These are phyloP conservation scores for Prunus armeniaca DNA, from an alignment of 306 rosid species.

Conservation along the genomic window DNA sequence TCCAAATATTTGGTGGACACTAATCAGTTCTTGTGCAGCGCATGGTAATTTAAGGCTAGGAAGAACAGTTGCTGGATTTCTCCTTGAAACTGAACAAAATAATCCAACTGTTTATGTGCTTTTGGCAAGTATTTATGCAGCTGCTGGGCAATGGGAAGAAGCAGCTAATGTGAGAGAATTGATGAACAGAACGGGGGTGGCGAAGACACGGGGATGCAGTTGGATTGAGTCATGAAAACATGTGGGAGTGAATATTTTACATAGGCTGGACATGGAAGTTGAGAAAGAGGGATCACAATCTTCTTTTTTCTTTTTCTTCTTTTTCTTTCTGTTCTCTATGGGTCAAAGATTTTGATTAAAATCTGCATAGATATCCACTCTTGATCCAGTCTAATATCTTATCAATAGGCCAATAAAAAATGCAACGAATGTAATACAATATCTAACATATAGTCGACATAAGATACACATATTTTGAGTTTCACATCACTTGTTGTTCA, in stretches of 20 bases:
- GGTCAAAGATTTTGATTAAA: too few relatives aligned
- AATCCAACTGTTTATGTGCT: slow-evolving; percentile 75
- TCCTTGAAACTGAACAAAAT: slow-evolving; percentile 54
- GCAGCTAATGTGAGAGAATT: slow-evolving; percentile 59
- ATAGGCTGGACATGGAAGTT: neutral
- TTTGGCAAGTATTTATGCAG: slow-evolving; percentile 66
- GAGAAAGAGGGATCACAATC: neutral
- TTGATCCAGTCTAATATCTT: neutral
- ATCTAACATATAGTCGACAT: neutral
- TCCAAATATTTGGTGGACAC: slow-evolving; percentile 68
- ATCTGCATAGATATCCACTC: neutral
- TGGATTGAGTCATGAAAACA: slow-evolving; percentile 39
- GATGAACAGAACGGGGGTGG: slow-evolving; percentile 39
- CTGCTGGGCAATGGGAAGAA: slow-evolving; percentile 78
- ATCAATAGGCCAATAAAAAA: neutral
- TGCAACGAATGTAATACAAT: neutral
- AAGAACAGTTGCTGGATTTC: slow-evolving; percentile 52
- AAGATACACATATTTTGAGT: neutral
- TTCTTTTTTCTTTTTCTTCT: too few relatives aligned
- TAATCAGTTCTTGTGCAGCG: slow-evolving; percentile 85
- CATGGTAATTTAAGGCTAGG: slow-evolving; percentile 65
- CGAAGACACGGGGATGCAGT: slow-evolving; percentile 69
- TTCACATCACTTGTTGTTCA: neutral
- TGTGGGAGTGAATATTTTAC: neutral
- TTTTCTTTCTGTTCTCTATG: too few relatives aligned